Conservation (phyloP, 495 filamentous ascomycete species). For the Astrocystis sublimbata region DNA sequence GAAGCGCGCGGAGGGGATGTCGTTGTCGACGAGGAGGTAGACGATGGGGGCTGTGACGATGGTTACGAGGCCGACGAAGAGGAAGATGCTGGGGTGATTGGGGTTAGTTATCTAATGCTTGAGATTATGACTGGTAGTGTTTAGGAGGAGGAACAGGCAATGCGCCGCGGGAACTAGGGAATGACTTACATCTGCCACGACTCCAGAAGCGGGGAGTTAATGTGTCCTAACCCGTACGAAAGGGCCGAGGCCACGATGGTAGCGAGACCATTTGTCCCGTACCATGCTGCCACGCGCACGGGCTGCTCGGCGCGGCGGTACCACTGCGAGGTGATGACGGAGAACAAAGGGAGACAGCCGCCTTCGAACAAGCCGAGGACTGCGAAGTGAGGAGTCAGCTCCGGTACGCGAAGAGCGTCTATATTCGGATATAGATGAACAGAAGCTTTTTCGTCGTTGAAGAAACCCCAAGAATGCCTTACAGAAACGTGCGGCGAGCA, state of each 20-base stretch:
- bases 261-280: slow-evolving; percentile 61
- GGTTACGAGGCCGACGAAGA: slow-evolving; percentile 60
- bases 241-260: slow-evolving; percentile 64
- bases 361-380: slow-evolving; percentile 66
- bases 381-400: no score
- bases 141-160: background rate
- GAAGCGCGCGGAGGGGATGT: slow-evolving; percentile 54
- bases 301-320: slow-evolving; percentile 65
- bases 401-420: no score
- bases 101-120: background rate
- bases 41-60: slow-evolving; percentile 52
- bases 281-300: slow-evolving; percentile 65
- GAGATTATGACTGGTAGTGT: no score
- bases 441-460: no score
- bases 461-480: no score
- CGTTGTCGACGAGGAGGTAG: slow-evolving; percentile 54
- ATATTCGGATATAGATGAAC: no score
- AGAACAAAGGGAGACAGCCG: slow-evolving; percentile 61
- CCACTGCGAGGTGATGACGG: slow-evolving; percentile 59
- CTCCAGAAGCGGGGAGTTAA: slow-evolving; percentile 50
- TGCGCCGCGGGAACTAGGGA: background rate
- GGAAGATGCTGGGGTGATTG: slow-evolving; percentile 55
- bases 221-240: slow-evolving; percentile 62
- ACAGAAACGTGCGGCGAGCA: slow-evolving; percentile 59
- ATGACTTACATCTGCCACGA: slow-evolving; percentile 66